Base-by-base conservation (phyloP, 495 filamentous ascomycete species). In the Talaromyces proteolyticus region DNA sequence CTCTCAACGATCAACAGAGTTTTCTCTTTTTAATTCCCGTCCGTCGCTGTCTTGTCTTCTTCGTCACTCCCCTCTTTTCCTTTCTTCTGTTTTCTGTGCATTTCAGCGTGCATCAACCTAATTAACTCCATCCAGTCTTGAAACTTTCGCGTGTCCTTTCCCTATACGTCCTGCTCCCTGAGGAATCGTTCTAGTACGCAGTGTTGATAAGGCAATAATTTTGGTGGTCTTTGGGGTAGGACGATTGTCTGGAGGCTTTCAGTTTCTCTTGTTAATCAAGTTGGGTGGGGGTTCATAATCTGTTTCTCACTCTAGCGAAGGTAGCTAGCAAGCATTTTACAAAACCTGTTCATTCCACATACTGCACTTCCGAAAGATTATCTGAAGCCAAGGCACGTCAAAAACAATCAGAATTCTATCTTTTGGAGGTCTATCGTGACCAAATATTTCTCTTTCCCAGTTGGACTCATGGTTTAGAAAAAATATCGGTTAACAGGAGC, bases 321-420 rank as follows among this genome's bases (percentile, higher is more conserved):
- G 68, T 75, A 75, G 71, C 68, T 73, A 75, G 69, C 68, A 75
- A 75, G 61, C 72, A 75, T 75, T 67, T 63, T 67, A 73, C 68
- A 75, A 72, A 65, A 67, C 63, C 64, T 62, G 60, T 66, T 64
- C 54, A 62, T 57, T 69, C 63, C 66, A 68, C 65, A 65, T 69
- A 59, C 66, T 64, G 47, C 34, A 59, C 57, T 63, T 66, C 53
- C 65, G 59, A 58, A 59, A 56, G 57, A 55, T 43, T 51, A 46
- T 53, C 59, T n/a, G 58, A 58, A 53, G 49, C 57, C 62, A 56
- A 63, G 62, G 54, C 62, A 58, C 58, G 17, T 22, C 29, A 26
- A 48, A 42, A 48, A 29, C 38, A 36, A 44, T 50, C 42, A 50
- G 42, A 40, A 45, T 52, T 18, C 16, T 49, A 39, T 22, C 22